phyloP scores from a whole-genome alignment of 768 basidiomycete species.

The Mycena sanguinolenta region DNA sequence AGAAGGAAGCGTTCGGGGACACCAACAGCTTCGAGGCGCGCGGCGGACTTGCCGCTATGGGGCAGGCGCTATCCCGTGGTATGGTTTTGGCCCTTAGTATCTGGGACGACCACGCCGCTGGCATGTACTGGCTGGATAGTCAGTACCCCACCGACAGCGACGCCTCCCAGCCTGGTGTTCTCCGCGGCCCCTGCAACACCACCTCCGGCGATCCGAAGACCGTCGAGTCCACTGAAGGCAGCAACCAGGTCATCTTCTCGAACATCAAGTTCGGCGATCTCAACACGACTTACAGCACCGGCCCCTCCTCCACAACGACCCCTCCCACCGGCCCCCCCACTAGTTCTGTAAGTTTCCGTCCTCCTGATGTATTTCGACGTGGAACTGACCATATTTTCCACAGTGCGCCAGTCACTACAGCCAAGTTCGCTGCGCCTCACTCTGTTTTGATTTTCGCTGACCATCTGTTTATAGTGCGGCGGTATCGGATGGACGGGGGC shows the following conservation, averaged over 20 bases:
- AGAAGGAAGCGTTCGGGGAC: constrained; percentile 59
- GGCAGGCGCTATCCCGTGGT: constrained; percentile 47
- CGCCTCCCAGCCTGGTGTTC: constrained; percentile 47
- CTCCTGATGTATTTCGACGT: too few relatives aligned
- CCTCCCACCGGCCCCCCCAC: background rate
- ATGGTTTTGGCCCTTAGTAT: constrained; percentile 55
- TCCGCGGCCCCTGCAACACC: constrained; percentile 56
- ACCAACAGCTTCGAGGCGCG: constrained; percentile 50
- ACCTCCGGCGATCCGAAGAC: constrained; percentile 52
- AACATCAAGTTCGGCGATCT: constrained; percentile 58
- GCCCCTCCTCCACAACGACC: background rate
- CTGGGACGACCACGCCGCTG: constrained; percentile 57
- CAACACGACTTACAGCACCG: constrained; percentile 48
- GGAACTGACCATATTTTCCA: too few relatives aligned
- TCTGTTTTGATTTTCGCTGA: too few relatives aligned
- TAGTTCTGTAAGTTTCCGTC: background rate
- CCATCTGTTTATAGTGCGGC: too few relatives aligned
- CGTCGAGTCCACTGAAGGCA: constrained; percentile 48
- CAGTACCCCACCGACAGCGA: constrained; percentile 45
- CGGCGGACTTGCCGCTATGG: constrained; percentile 48
- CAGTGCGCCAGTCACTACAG: too few relatives aligned
- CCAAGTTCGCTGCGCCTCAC: too few relatives aligned
- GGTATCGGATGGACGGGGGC: too few relatives aligned
- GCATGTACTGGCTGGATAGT: constrained; percentile 58
- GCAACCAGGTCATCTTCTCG: constrained; percentile 52